These are phyloP conservation scores for Phytophthora tentaculata DNA, from an alignment of 352 stramenopile species.

Conservation along the genomic window DNA sequence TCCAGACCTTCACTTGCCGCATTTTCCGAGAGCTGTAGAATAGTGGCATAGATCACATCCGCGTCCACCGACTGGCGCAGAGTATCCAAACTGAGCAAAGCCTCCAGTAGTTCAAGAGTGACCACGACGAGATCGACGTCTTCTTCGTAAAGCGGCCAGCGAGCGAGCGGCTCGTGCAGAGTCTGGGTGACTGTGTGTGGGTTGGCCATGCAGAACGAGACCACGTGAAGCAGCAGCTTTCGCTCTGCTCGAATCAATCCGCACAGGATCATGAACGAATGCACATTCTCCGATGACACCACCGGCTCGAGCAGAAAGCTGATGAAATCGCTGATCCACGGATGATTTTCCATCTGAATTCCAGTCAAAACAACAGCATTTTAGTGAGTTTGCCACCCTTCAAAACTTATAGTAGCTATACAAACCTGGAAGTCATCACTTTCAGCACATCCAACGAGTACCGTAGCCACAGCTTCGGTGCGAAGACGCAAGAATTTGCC, in stretches of 20 bases:
- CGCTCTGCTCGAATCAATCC: conserved; percentile 39
- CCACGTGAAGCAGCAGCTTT: conserved; percentile 48
- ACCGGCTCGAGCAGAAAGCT: conserved; percentile 48
- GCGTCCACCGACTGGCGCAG: conserved; percentile 48
- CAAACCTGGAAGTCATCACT: conserved; percentile 50
- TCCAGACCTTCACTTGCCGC: conserved; percentile 53
- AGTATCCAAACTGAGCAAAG: conserved; percentile 39
- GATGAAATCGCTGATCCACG: conserved; percentile 56
- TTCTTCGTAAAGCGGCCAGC: conserved; percentile 73
- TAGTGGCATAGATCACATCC: conserved; percentile 52
- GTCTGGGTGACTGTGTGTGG: conserved; percentile 45
- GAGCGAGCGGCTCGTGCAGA: conserved; percentile 51
- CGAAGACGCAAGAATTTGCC: conserved; percentile 53
- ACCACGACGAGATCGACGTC: conserved; percentile 64
- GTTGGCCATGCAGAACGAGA: conserved; percentile 44
- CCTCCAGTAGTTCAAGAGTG: conserved; percentile 52
- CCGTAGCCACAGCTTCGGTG: conserved; percentile 54
- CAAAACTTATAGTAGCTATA: not conserved
- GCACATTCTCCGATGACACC: conserved; percentile 55
- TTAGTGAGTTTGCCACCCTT: conserved; percentile 3
- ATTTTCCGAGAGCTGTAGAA: conserved; percentile 56
- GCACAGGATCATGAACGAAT: conserved; percentile 55
- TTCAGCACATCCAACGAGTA: conserved; percentile 49
- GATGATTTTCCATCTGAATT: conserved; percentile 42
- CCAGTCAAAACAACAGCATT: conserved; percentile 7